phyloP scores from a whole-genome alignment of 1,284 basidiomycete genomes.

The Cutaneotrichosporon daszewskae region DNA sequence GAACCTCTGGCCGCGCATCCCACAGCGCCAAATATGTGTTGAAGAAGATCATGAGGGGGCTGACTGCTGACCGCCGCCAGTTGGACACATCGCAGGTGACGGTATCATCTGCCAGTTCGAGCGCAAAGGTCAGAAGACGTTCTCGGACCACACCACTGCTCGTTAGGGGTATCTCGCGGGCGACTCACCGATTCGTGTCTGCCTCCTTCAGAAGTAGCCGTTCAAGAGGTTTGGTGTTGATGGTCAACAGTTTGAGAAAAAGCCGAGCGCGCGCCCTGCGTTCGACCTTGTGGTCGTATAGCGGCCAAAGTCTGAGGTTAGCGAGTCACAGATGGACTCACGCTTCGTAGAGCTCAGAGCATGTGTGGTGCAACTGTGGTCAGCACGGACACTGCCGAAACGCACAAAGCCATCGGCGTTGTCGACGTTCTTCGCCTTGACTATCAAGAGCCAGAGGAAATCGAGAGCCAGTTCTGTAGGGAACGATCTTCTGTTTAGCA shows the following conservation, averaged over 20 bases:
- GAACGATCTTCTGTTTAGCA: slow-evolving; percentile 14
- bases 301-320: slow-evolving; percentile 27
- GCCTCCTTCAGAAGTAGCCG: slow-evolving; percentile 16
- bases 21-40: slow-evolving; percentile 20
- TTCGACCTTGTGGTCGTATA: slow-evolving; percentile 23
- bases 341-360: slow-evolving; percentile 14
- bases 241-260: slow-evolving; percentile 31
- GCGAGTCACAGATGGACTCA: neutral
- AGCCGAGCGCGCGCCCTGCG: slow-evolving; percentile 23
- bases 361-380: slow-evolving; percentile 21
- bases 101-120: slow-evolving; percentile 31
- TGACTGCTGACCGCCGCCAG: slow-evolving; percentile 26
- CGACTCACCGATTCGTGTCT: slow-evolving; percentile 14
- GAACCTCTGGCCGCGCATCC: slow-evolving; percentile 22
- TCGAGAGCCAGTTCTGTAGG: slow-evolving; percentile 29
- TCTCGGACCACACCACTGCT: slow-evolving; percentile 18
- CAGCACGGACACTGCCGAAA: neutral
- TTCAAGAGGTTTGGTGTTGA: slow-evolving; percentile 28
- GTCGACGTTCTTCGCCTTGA: slow-evolving; percentile 18
- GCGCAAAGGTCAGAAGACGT: slow-evolving; percentile 26
- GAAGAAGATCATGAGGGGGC: slow-evolving; percentile 29
- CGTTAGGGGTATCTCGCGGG: neutral
- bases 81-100: slow-evolving; percentile 18
- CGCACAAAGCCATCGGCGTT: slow-evolving; percentile 34
- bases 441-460: slow-evolving; percentile 37